These are phyloP conservation scores for Trypethelium eluteriae DNA, from an alignment of 495 filamentous ascomycete species.

Conservation along the genomic window DNA sequence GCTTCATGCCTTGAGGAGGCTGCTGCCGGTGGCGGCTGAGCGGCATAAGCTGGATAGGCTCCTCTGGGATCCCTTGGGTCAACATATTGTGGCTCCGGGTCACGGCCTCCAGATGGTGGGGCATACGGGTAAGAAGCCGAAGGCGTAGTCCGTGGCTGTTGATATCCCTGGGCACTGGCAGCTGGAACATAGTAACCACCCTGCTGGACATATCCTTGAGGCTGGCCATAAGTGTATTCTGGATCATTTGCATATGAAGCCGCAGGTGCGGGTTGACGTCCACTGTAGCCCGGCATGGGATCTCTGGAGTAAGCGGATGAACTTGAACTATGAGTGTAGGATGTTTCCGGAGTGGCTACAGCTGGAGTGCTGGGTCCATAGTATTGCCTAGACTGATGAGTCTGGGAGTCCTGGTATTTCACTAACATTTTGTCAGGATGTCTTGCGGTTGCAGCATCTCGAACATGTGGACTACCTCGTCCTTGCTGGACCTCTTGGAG, in stretches of 20 bases:
- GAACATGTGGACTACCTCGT: slow-evolving; percentile 50
- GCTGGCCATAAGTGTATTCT: slow-evolving; percentile 18
- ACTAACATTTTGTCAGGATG: slow-evolving; percentile 42
- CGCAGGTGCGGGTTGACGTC: slow-evolving; percentile 1
- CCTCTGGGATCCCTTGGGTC: slow-evolving; percentile 5
- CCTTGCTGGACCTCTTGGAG: slow-evolving; percentile 66
- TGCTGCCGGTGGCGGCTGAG: neutral
- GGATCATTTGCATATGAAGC: slow-evolving; percentile 14
- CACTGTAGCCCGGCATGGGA: neutral
- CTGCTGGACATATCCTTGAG: slow-evolving; percentile 19
- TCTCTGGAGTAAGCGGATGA: neutral
- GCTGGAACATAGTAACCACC: slow-evolving; percentile 20
- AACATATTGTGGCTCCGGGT: neutral
- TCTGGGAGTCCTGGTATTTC: slow-evolving; percentile 44
- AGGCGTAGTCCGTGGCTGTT: neutral
- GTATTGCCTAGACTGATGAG: slow-evolving; percentile 46
- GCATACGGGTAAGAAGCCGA: neutral
- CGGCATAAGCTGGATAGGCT: neutral
- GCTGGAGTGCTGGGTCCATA: slow-evolving; percentile 35
- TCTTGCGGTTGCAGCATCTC: slow-evolving; percentile 38
- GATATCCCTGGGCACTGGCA: neutral
- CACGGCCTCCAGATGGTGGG: neutral
- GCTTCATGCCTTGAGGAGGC: neutral
- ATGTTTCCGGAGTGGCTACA: neutral
- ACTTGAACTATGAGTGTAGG: neutral